Percentiles rank a stretch among this genome's conserved stretches.
Conservation (phyloP, 2,329 filamentous ascomycete genomes). For the Thermomyces lanuginosus region DNA sequence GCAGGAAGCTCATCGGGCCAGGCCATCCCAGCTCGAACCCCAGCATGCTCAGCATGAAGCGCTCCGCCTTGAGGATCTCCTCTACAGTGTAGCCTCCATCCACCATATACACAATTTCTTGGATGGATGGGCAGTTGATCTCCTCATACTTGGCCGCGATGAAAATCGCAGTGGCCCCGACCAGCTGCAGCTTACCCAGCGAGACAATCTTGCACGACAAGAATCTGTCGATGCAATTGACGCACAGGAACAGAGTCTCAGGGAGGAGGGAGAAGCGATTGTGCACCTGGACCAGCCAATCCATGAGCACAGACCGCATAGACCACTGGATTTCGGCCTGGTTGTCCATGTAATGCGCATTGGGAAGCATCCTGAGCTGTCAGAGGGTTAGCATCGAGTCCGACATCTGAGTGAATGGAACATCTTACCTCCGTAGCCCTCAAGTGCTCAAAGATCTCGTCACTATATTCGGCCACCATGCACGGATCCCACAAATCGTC, state of each 20-base stretch:
- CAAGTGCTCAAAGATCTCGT: slow-evolving; percentile 94
- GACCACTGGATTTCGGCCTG: slow-evolving; percentile 98
- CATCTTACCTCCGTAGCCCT: slow-evolving; percentile 58
- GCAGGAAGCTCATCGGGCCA: slow-evolving; percentile 96
- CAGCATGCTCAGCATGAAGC: slow-evolving; percentile 95
- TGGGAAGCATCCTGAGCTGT: slow-evolving; percentile 65
- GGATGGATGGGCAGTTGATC: slow-evolving; percentile 89
- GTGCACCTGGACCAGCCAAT: slow-evolving; percentile 96
- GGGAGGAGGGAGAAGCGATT: slow-evolving; percentile 77
- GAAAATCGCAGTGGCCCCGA: slow-evolving; percentile 88
- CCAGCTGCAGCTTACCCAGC: slow-evolving; percentile 83
- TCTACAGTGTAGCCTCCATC: slow-evolving; percentile 77
- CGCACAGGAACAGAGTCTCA: slow-evolving; percentile 83
- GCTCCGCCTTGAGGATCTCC: slow-evolving; percentile 91
- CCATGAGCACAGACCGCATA: slow-evolving; percentile 92
- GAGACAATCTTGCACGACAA: slow-evolving; percentile 89
- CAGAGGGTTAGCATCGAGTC: slow-evolving; percentile 9
- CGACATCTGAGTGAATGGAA: background rate
- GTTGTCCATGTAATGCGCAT: slow-evolving; percentile 88
- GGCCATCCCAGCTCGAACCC: slow-evolving; percentile 93
- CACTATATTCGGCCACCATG: slow-evolving; percentile 93
- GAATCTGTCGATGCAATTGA: slow-evolving; percentile 97
- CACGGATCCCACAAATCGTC: slow-evolving; percentile 87
- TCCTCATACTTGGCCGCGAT: slow-evolving; percentile 97
- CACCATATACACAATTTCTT: slow-evolving; percentile 97